Conservation (phyloP, 2,329 filamentous ascomycete species). For the Orbilia ellipsospora region DNA sequence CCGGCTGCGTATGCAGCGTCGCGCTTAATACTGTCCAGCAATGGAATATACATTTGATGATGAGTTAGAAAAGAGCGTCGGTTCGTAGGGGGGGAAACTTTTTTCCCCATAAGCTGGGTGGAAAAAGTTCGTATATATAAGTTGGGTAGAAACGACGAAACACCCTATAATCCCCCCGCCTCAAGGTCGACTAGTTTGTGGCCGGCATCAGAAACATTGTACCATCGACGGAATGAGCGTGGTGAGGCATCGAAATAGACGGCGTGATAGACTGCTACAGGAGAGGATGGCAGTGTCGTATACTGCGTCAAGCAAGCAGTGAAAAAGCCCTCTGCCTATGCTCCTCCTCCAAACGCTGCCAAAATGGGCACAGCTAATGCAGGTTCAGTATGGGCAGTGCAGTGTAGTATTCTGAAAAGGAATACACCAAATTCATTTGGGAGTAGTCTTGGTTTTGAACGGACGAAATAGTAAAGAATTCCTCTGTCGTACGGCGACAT, state of each 20-base stretch:
- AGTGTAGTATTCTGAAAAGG: constrained; percentile 50
- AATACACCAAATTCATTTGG: constrained; percentile 39
- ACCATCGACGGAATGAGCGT: constrained; percentile 49
- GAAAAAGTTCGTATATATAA: constrained; percentile 24
- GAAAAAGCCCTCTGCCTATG: constrained; percentile 41
- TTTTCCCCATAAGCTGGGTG: no score
- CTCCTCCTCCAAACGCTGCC: constrained; percentile 40
- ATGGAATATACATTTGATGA: constrained; percentile 31
- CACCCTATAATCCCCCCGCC: no score
- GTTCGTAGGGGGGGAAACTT: constrained; percentile 28
- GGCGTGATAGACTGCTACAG: constrained; percentile 55
- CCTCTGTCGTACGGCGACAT: constrained; percentile 35
- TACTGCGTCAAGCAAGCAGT: constrained; percentile 51
- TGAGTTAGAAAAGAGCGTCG: constrained; percentile 8
- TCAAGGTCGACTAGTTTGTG: constrained; percentile 30
- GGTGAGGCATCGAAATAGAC: constrained; percentile 42
- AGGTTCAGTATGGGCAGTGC: constrained; percentile 34
- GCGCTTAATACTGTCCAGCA: constrained; percentile 32
- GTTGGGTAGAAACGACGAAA: neutral
- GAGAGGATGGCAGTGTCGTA: constrained; percentile 38
- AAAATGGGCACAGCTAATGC: constrained; percentile 34
- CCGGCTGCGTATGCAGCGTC: constrained; percentile 39
- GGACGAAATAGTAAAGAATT: constrained; percentile 37
- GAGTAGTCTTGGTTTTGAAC: constrained; percentile 43
- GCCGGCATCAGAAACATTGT: constrained; percentile 20